Evolutionary conservation across 441 rosid species (phyloP).

Genomic region (Croton setiger): DNA sequence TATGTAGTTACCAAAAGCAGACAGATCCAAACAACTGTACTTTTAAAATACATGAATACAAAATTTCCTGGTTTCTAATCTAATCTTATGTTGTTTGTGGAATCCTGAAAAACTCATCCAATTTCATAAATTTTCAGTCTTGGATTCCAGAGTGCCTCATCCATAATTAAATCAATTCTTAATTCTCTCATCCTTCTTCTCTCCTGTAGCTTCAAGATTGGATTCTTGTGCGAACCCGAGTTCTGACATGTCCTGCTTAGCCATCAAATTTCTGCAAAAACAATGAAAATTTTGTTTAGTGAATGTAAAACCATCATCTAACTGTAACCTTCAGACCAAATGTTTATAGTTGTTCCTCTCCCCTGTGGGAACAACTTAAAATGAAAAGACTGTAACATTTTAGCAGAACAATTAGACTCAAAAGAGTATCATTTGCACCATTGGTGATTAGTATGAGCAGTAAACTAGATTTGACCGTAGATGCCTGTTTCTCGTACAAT

Average conservation of each 20-base stretch:
- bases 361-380: no score
- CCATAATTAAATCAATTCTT: conserved; percentile 23
- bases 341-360: not conserved
- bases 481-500: not conserved
- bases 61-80: not conserved
- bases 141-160: not conserved
- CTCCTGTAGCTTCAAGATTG: conserved; percentile 28
- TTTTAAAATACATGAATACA: not conserved
- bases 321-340: not conserved
- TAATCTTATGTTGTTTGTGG: no score
- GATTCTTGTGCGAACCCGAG: conserved; percentile 59
- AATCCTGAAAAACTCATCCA: not conserved
- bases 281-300: not conserved
- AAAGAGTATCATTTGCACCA: not conserved
- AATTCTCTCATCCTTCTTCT: conserved; percentile 22
- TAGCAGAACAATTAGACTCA: not conserved
- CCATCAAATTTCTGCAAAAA: conserved; percentile 78
- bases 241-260: conserved; percentile 73
- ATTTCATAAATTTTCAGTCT: not conserved
- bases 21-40: no score
- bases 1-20: no score
- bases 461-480: not conserved
- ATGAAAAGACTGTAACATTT: no score
- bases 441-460: no score
- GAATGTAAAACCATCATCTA: not conserved